These are phyloP conservation scores for Ramalina intermedia DNA, from an alignment of 495 filamentous ascomycete species.

Conservation along the genomic window DNA sequence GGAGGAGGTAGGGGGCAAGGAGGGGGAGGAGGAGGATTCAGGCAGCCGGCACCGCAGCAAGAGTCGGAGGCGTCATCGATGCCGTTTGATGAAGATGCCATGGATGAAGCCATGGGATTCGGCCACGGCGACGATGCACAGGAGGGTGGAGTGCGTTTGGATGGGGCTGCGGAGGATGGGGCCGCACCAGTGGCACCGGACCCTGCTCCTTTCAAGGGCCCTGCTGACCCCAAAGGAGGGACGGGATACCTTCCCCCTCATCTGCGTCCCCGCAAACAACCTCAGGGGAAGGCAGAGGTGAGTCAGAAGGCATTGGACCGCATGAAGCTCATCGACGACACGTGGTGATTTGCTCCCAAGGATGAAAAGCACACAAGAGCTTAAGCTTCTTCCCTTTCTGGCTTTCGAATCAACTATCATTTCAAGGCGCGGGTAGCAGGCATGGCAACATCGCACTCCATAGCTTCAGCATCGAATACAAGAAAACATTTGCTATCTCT, in stretches of 20 bases:
- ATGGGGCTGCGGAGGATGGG: not conserved
- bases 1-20: not conserved
- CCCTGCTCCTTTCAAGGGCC: not conserved
- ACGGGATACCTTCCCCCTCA: not conserved
- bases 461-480: too few relatives aligned
- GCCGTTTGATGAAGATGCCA: constrained; percentile 2
- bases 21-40: not conserved
- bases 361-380: too few relatives aligned
- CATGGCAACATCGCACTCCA: too few relatives aligned
- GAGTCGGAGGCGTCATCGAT: not conserved
- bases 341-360: too few relatives aligned
- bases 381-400: too few relatives aligned
- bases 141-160: not conserved
- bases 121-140: not conserved
- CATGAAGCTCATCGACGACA: too few relatives aligned
- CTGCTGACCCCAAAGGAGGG: not conserved
- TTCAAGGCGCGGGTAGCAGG: too few relatives aligned
- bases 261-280: not conserved
- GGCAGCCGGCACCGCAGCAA: not conserved
- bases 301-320: not conserved
- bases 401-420: too few relatives aligned
- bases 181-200: not conserved
- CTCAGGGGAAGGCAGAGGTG: not conserved
- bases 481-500: too few relatives aligned
- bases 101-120: constrained; percentile 1